Percentiles rank a stretch among this genome's conserved stretches.
phyloP scores from a whole-genome alignment of 139 green algal species.

The Chlorella sorokiniana region DNA sequence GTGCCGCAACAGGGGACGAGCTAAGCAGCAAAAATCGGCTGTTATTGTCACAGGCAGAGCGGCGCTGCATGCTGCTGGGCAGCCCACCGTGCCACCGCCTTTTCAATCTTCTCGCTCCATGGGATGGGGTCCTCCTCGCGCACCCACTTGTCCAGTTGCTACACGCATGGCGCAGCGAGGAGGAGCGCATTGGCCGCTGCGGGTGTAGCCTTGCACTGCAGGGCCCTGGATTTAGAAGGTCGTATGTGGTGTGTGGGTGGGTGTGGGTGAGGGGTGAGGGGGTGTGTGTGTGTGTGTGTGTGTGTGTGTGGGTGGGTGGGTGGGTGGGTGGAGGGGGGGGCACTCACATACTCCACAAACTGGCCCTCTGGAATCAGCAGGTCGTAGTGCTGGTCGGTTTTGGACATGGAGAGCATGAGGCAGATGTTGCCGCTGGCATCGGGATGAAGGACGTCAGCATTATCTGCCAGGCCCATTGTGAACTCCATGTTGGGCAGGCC shows the following conservation, averaged over 20 bases:
- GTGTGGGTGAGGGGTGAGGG: too few relatives aligned
- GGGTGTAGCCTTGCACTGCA: too few relatives aligned
- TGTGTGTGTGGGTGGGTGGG: too few relatives aligned
- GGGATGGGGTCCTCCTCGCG: background rate
- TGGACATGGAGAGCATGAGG: background rate
- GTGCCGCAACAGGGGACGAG: too few relatives aligned
- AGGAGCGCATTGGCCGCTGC: too few relatives aligned
- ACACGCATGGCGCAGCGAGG: too few relatives aligned
- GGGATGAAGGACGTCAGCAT: background rate
- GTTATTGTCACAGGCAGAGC: too few relatives aligned
- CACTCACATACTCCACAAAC: background rate
- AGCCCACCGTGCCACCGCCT: background rate
- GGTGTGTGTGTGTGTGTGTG: too few relatives aligned
- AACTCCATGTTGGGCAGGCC: conserved; percentile 11
- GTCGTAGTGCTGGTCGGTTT: background rate
- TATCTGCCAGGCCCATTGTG: background rate
- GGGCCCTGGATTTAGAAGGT: background rate
- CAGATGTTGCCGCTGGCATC: background rate
- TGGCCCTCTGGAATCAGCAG: background rate
- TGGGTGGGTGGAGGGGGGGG: too few relatives aligned
- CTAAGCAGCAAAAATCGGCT: too few relatives aligned
- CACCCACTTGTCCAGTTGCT: conserved; percentile 16
- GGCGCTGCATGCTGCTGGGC: too few relatives aligned
- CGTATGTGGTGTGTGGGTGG: too few relatives aligned
- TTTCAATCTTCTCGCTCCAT: background rate